A percentile compares a stretch with the other conserved stretches of the same genome.
phyloP scores from a whole-genome alignment of 345 rosid genomes.

The Rhizophora apiculata region DNA sequence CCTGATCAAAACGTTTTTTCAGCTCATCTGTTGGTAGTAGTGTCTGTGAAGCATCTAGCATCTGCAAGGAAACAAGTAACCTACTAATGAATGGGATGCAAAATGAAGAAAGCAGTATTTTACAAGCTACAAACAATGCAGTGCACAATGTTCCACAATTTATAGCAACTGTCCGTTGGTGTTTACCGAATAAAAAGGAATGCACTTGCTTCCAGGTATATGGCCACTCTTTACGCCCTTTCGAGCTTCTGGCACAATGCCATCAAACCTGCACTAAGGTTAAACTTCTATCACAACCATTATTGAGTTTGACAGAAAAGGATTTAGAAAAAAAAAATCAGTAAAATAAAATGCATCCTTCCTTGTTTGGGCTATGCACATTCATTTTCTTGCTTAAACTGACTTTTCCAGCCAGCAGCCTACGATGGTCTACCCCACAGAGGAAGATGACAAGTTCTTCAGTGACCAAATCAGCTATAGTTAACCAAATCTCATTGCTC shows the following conservation, averaged over 20 bases:
- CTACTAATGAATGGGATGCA: neutral
- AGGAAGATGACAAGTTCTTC: neutral
- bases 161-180: neutral
- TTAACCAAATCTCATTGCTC: neutral
- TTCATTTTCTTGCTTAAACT: neutral
- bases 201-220: constrained; percentile 92
- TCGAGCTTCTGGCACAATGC: constrained; percentile 86
- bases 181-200: constrained; percentile 76
- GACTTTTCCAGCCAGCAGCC: neutral
- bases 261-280: constrained; percentile 67
- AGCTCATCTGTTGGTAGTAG: constrained; percentile 77
- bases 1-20: constrained; percentile 75
- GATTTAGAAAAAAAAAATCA: too few species aligned
- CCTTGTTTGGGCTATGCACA: neutral
- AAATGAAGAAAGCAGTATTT: neutral
- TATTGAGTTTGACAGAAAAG: neutral
- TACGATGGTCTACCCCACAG: neutral
- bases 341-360: neutral
- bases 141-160: neutral
- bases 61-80: constrained; percentile 43
- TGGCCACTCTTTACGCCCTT: constrained; percentile 94
- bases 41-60: constrained; percentile 78
- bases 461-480: too few species aligned
- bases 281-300: constrained; percentile 6
- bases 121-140: neutral